These are phyloP conservation scores for Sporobolomyces phaffii DNA, from an alignment of 768 basidiomycete genomes.

Conservation along the genomic window DNA sequence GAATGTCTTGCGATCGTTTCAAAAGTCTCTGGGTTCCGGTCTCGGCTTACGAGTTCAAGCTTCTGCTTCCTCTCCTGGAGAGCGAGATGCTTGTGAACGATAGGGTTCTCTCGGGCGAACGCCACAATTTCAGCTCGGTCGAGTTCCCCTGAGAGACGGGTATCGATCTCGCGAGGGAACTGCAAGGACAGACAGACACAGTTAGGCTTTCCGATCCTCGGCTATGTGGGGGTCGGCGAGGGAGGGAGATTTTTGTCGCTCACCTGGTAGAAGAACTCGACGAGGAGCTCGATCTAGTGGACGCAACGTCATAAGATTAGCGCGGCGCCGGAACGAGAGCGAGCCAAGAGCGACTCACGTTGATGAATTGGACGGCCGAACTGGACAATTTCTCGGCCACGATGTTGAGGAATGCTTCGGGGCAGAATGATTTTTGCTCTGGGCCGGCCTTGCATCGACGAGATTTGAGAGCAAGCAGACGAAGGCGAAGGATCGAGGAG, in stretches of 20 bases:
- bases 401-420: slow-evolving; percentile 91
- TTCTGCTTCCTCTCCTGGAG: slow-evolving; percentile 96
- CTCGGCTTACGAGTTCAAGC: slow-evolving; percentile 54
- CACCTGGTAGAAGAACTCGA: slow-evolving; percentile 98
- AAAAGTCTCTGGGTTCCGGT: not conserved
- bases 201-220: too few species aligned
- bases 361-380: slow-evolving; percentile 97
- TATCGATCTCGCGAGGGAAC: slow-evolving; percentile 98
- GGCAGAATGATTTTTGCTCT: slow-evolving; percentile 81
- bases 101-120: slow-evolving; percentile 93
- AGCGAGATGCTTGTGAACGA: slow-evolving; percentile 77
- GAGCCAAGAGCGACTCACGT: slow-evolving; percentile 44
- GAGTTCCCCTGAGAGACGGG: slow-evolving; percentile 83
- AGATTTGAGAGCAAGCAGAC: slow-evolving; percentile 76
- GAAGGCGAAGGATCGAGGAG: slow-evolving; percentile 72
- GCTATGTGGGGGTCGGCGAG: not conserved
- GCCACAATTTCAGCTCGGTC: slow-evolving; percentile 79
- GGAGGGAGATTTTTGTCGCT: slow-evolving; percentile 40
- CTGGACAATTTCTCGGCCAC: slow-evolving; percentile 95
- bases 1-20: too few species aligned
- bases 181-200: slow-evolving; percentile 44
- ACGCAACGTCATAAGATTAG: too few species aligned
- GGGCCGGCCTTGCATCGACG: slow-evolving; percentile 77
- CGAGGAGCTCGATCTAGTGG: slow-evolving; percentile 74
- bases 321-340: too few species aligned